Evolutionary conservation across 106 monocot genomes (phyloP).

Genomic region (Dioscorea zingiberensis): DNA sequence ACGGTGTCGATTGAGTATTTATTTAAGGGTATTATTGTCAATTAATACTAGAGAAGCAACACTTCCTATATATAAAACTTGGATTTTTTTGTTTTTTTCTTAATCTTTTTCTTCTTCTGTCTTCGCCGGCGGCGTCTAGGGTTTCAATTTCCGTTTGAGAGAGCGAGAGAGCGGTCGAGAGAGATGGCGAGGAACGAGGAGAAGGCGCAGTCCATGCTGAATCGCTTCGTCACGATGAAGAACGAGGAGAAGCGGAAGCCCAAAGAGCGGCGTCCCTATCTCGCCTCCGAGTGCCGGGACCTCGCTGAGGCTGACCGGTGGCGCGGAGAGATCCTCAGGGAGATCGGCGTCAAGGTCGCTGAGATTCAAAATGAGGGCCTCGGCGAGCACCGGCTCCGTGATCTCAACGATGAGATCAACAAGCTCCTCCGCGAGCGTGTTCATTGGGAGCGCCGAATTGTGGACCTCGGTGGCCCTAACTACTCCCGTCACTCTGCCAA

Average conservation of each 20-base stretch:
- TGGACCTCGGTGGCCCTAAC: conserved; percentile 84
- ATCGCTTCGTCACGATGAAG: conserved; percentile 96
- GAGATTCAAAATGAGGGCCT: conserved; percentile 97
- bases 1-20: too few relatives aligned
- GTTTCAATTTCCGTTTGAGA: neutral
- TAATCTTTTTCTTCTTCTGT: too few relatives aligned
- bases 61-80: too few relatives aligned
- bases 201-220: conserved; percentile 99
- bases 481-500: conserved; percentile 47
- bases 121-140: neutral
- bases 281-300: conserved; percentile 97
- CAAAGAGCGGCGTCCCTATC: conserved; percentile 91
- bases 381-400: conserved; percentile 89
- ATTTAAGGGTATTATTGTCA: too few relatives aligned
- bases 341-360: conserved; percentile 85
- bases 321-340: conserved; percentile 89
- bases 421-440: conserved; percentile 81
- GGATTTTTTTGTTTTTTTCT: too few relatives aligned
- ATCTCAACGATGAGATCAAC: conserved; percentile 99
- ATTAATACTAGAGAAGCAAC: too few relatives aligned
- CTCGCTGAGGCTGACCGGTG: conserved; percentile 91
- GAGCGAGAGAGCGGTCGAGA: neutral
- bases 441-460: conserved; percentile 90
- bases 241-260: conserved; percentile 96
- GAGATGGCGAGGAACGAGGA: conserved; percentile 95